These are phyloP conservation scores for Lodderomyces parapsilosis DNA, from an alignment of 1,139 yeast genomes.

Conservation along the genomic window DNA sequence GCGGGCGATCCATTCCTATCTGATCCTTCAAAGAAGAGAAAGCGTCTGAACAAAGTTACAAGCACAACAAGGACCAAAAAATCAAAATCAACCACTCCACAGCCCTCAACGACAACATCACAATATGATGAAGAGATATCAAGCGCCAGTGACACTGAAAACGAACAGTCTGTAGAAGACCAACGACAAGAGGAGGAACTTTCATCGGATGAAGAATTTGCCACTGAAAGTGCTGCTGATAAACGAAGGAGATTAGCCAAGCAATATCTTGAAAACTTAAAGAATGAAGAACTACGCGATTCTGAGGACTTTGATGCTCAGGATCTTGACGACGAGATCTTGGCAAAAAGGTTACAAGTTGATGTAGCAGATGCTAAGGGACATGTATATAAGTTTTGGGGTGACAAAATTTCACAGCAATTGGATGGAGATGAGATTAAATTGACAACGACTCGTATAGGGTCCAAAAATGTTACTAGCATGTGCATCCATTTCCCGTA, in stretches of 20 bases:
- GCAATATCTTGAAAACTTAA: constrained; percentile 81
- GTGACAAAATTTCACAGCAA: constrained; percentile 44
- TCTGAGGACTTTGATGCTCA: constrained; percentile 81
- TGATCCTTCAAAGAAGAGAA: constrained; percentile 58
- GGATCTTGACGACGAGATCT: constrained; percentile 83
- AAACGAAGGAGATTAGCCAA: constrained; percentile 92
- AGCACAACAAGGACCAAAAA: constrained; percentile 21
- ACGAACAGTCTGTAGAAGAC: constrained; percentile 25
- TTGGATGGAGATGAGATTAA: constrained; percentile 38
- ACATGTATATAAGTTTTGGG: constrained; percentile 68
- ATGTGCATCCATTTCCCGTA: constrained; percentile 54
- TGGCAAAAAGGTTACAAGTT: constrained; percentile 73
- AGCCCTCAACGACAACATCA: constrained; percentile 10
- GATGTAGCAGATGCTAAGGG: constrained; percentile 94
- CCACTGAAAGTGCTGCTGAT: constrained; percentile 82
- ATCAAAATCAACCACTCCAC: constrained; percentile 12
- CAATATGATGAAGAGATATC: constrained; percentile 42
- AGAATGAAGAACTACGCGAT: constrained; percentile 48
- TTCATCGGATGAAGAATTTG: constrained; percentile 69
- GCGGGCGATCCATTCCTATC: constrained; percentile 61
- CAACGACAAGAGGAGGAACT: constrained; percentile 35
- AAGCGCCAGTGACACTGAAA: constrained; percentile 25
- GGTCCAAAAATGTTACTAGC: constrained; percentile 56
- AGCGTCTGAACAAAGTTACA: constrained; percentile 29
- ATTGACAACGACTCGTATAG: constrained; percentile 51